Evolutionary conservation across 2,329 filamentous ascomycete species (phyloP).

Genomic region (Didymella arachidicola): DNA sequence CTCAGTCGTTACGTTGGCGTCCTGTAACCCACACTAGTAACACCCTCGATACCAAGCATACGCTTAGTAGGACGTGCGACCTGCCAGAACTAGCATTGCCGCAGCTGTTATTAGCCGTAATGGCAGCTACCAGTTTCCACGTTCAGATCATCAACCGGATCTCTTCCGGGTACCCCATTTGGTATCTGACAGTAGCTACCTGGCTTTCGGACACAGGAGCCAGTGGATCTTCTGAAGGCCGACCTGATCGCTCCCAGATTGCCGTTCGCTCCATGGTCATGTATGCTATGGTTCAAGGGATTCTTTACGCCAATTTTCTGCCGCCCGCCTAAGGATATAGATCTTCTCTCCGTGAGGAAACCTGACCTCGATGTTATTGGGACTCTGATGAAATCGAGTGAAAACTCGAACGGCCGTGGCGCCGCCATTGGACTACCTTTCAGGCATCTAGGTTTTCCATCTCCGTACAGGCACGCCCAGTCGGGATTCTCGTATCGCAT

Average conservation of each 20-base stretch:
- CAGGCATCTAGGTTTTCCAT: neutral
- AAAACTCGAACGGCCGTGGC: neutral
- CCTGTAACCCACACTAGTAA: conserved; percentile 26
- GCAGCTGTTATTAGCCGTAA: conserved; percentile 73
- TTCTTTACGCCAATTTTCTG: conserved; percentile 86
- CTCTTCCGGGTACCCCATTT: conserved; percentile 85
- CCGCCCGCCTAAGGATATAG: conserved; percentile 70
- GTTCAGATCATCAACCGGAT: conserved; percentile 93
- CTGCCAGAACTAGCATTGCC: conserved; percentile 66
- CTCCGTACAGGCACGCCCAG: neutral
- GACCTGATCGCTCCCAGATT: conserved; percentile 22
- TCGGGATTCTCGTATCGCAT: neutral
- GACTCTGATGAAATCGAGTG: neutral
- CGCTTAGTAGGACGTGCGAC: conserved; percentile 16
- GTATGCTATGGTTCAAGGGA: conserved; percentile 84
- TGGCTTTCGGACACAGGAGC: conserved; percentile 27
- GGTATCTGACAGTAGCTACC: conserved; percentile 81
- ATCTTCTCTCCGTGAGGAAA: neutral
- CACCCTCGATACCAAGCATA: conserved; percentile 16
- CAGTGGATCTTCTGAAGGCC: neutral
- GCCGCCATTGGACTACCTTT: neutral
- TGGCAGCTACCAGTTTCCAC: conserved; percentile 83
- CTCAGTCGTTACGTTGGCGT: conserved; percentile 43
- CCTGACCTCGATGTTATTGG: neutral
- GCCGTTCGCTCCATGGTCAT: conserved; percentile 67